These are phyloP conservation scores for Talaromyces adpressus DNA, from an alignment of 495 filamentous ascomycete genomes.

Conservation along the genomic window DNA sequence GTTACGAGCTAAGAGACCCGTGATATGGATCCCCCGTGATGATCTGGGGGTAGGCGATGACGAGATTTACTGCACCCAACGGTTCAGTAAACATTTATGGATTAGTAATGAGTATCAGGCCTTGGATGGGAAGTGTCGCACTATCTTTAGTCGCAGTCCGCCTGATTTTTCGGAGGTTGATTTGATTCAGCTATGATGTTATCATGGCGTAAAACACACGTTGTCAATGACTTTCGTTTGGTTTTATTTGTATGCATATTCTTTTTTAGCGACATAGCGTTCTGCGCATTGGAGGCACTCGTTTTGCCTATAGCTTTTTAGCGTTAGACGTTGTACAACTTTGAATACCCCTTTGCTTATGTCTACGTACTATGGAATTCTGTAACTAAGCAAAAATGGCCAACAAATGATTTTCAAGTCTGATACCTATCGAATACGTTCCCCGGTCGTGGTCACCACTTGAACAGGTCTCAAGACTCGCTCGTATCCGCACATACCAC, in stretches of 20 bases:
- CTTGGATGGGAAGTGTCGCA: conserved; percentile 72
- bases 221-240: not conserved
- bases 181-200: conserved; percentile 66
- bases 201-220: not conserved
- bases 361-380: not conserved
- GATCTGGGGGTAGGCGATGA: conserved; percentile 88
- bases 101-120: conserved; percentile 89
- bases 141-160: conserved; percentile 82
- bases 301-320: not conserved
- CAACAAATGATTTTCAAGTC: too few species aligned
- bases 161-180: conserved; percentile 91
- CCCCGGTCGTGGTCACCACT: too few species aligned
- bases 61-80: conserved; percentile 70
- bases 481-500: conserved; percentile 4
- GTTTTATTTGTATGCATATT: not conserved
- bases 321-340: not conserved
- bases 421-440: too few species aligned
- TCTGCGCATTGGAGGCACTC: not conserved
- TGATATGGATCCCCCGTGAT: conserved; percentile 92
- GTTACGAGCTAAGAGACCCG: conserved; percentile 74
- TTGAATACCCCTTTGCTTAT: not conserved
- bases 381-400: not conserved
- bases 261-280: not conserved
- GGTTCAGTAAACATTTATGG: conserved; percentile 79
- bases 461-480: not conserved